These are phyloP conservation scores for Ogataea trehaloabstinens DNA, from an alignment of 805 yeast genomes.

Conservation along the genomic window DNA sequence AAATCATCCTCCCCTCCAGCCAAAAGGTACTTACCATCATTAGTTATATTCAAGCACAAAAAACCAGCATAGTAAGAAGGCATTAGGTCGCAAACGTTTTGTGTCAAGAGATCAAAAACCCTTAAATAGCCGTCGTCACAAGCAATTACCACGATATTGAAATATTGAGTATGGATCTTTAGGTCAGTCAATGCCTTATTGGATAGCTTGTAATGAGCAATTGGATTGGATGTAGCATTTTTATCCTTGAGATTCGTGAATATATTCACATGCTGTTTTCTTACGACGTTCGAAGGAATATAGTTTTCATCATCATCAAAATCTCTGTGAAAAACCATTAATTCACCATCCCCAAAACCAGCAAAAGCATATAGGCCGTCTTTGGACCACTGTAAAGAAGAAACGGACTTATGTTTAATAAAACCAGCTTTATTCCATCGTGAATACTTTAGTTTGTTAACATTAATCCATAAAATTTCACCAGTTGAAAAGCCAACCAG, in stretches of 20 bases:
- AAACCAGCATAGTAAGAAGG: conserved; percentile 70
- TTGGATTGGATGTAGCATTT: conserved; percentile 33
- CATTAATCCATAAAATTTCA: conserved; percentile 62
- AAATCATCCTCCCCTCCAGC: conserved; percentile 59
- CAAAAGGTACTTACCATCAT: conserved; percentile 45
- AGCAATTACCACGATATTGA: conserved; percentile 46
- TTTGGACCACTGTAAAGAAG: conserved; percentile 46
- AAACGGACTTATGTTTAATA: conserved; percentile 41
- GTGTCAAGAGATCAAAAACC: conserved; percentile 49
- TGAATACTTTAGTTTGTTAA: conserved; percentile 45
- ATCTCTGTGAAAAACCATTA: conserved; percentile 49
- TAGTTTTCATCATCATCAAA: conserved; percentile 44
- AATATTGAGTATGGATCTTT: conserved; percentile 39
- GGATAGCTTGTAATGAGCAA: conserved; percentile 64
- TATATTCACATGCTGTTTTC: conserved; percentile 34
- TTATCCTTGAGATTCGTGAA: conserved; percentile 13
- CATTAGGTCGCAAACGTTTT: conserved; percentile 47
- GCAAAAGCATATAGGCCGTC: conserved; percentile 49
- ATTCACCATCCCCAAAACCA: conserved; percentile 64
- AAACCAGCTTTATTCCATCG: conserved; percentile 52
- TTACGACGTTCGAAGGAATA: conserved; percentile 22
- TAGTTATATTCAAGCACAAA: conserved; percentile 45
- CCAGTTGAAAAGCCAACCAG: conserved; percentile 65
- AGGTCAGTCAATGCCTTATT: conserved; percentile 55
- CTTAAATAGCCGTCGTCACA: conserved; percentile 65